Percentiles rank a stretch among this genome's conserved stretches.
phyloP scores from a whole-genome alignment of 2,329 filamentous ascomycete genomes.

The Exophiala mesophila region DNA sequence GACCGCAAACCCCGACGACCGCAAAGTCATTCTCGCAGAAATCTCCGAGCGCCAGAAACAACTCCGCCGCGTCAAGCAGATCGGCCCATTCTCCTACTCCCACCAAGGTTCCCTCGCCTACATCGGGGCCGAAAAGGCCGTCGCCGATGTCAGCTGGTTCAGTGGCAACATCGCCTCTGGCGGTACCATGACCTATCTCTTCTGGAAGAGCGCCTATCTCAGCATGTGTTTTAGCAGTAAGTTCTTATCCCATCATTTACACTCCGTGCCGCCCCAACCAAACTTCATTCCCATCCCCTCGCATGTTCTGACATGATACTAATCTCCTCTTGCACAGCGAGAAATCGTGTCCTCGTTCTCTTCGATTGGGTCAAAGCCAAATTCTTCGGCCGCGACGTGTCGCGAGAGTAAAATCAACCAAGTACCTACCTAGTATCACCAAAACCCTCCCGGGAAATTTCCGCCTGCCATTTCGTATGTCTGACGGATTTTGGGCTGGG shows the following conservation, averaged over 20 bases:
- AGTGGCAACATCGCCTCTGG: conserved; percentile 93
- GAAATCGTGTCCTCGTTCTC: conserved; percentile 87
- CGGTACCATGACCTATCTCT: conserved; percentile 91
- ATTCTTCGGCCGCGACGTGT: conserved; percentile 89
- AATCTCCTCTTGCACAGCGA: conserved; percentile 50
- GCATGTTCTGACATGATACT: conserved; percentile 20
- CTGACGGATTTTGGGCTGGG: too few relatives aligned
- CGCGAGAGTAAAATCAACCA: conserved; percentile 45
- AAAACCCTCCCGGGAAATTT: too few relatives aligned
- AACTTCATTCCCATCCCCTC: conserved; percentile 2
- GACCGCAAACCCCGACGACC: conserved; percentile 60
- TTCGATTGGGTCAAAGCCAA: conserved; percentile 98
- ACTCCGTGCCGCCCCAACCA: too few relatives aligned
- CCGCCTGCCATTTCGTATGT: too few relatives aligned
- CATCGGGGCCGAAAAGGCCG: conserved; percentile 96
- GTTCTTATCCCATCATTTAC: conserved; percentile 47
- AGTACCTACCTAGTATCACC: too few relatives aligned
- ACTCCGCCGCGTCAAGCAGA: conserved; percentile 82
- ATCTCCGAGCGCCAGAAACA: conserved; percentile 85
- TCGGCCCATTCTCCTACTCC: conserved; percentile 97
- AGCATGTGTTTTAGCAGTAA: conserved; percentile 99
- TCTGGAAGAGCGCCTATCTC: conserved; percentile 96
- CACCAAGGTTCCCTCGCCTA: conserved; percentile 96
- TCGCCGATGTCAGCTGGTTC: conserved; percentile 95
- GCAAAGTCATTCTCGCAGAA: conserved; percentile 59